Evolutionary conservation across 805 yeast genomes (phyloP), one percentile per base, ranked within the genome.

Genomic region (Kazachstania psychrophila): DNA sequence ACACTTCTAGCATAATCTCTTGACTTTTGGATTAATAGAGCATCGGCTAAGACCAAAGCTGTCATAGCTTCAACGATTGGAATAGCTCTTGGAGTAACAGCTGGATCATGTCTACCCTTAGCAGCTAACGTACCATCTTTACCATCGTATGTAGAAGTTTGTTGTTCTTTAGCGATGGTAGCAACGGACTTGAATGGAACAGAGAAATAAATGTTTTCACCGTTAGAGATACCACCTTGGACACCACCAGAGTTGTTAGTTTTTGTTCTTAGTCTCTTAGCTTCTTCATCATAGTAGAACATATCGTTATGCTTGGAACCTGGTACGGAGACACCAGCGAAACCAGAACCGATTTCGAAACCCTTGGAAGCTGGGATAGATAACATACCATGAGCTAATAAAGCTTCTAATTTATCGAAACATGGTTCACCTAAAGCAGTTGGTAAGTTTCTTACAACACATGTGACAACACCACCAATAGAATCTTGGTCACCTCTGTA

Each of bases 41-140:
- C 77, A 60, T 92, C 98, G 29, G 89, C 89, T 45, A 89, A 63
- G 2, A 86, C 96, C 47, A 92, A 69, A n/a, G 96, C 92, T 33
- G 97, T 75, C 97, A 92, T 89, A 28, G 97, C 85, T 68, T 92
- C 98, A 22, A 92, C 97, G 54, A 92, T 92, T 36, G 98, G 97
- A 43, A 92, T 86, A 27, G 98, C 98, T 62, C 98, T 78, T 47
- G 98, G 98, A 15, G 94, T 94, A 38, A 92, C 98, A 54, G 88
- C 85, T 23, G 98, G 98, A 60, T 92, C 98, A 56, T 92, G 98
- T 72, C 98, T 83, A 39, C 98, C 98, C 60, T 89, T 79, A 24
- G 98, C 96, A 36, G 92, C 95, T 42, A 92, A 70, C 8, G 79
- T 75, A 56, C 98, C 98, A 34, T 66, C 76, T 48, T 73, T 71